Conservation (phyloP, 2,329 filamentous ascomycete species). For the Colletotrichum sublineola region DNA sequence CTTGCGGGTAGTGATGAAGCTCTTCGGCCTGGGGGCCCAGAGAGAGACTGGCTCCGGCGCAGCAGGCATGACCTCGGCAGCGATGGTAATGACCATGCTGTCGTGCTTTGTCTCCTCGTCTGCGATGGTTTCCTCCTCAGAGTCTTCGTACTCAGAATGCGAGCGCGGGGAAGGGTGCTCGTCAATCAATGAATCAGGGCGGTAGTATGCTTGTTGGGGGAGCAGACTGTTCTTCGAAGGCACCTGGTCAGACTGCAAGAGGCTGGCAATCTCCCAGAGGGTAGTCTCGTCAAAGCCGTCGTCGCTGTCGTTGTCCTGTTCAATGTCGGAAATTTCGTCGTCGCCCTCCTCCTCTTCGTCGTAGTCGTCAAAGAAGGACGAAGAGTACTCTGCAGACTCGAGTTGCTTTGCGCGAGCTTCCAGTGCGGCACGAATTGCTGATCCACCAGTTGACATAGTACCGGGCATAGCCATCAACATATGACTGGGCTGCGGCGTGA, state of each 20-base stretch:
- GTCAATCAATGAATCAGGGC: conserved; percentile 43
- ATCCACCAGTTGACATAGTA: conserved; percentile 61
- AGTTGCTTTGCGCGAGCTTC: conserved; percentile 53
- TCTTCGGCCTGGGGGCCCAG: conserved; percentile 38
- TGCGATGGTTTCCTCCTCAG: conserved; percentile 46
- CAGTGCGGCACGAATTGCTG: conserved; percentile 47
- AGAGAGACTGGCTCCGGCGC: conserved; percentile 35
- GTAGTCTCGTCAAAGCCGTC: conserved; percentile 73
- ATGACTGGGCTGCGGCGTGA: conserved; percentile 54
- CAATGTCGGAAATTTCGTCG: conserved; percentile 52
- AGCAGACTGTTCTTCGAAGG: conserved; percentile 67
- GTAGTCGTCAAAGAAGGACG: conserved; percentile 72
- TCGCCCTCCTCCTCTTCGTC: conserved; percentile 63
- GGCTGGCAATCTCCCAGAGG: conserved; percentile 73
- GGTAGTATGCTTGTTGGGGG: conserved; percentile 48
- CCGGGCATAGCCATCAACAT: conserved; percentile 64
- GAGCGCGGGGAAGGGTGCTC: conserved; percentile 52
- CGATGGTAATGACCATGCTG: conserved; percentile 51
- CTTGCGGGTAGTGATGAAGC: conserved; percentile 16
- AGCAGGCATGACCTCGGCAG: conserved; percentile 45
- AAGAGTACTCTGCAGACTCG: conserved; percentile 58
- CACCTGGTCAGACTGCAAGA: conserved; percentile 66
- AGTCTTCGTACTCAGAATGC: conserved; percentile 44
- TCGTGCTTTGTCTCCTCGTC: conserved; percentile 44
- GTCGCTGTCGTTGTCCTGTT: conserved; percentile 56